These are phyloP conservation scores for Amanita polypyramis DNA, from an alignment of 768 basidiomycete species.

Conservation along the genomic window DNA sequence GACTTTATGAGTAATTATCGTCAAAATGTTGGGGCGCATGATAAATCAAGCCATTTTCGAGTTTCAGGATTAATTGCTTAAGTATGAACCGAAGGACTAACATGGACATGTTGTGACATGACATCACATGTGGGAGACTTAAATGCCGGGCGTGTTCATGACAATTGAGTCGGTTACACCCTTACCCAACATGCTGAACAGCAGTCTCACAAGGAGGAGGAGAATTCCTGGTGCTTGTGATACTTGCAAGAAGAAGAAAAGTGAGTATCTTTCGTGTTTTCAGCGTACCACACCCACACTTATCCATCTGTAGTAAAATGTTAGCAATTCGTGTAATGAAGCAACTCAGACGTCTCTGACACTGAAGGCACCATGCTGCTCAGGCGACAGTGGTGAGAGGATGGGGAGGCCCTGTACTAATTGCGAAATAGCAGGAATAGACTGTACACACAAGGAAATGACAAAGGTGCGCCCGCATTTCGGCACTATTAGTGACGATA, in stretches of 20 bases:
- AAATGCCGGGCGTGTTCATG: not conserved
- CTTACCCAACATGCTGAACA: too few relatives aligned
- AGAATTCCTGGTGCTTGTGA: constrained; percentile 64
- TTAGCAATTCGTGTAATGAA: constrained; percentile 11
- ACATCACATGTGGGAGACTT: not conserved
- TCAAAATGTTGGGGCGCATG: not conserved
- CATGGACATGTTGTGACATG: too few relatives aligned
- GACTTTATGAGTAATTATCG: not conserved
- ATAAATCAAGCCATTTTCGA: not conserved
- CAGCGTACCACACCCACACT: not conserved
- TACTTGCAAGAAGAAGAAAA: constrained; percentile 64
- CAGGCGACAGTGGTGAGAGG: constrained; percentile 64
- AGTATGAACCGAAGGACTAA: not conserved
- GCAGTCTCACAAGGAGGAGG: constrained; percentile 36
- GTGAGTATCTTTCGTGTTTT: constrained; percentile 21
- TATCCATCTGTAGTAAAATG: constrained; percentile 11
- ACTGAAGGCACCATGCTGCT: constrained; percentile 9
- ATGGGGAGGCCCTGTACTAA: constrained; percentile 53
- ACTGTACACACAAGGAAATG: constrained; percentile 62
- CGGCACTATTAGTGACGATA: constrained; percentile 1
- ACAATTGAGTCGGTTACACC: too few relatives aligned
- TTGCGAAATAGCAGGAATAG: constrained; percentile 44
- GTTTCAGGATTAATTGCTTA: not conserved
- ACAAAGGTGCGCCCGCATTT: constrained; percentile 39
- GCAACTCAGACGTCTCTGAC: not conserved